Evolutionary conservation across 208 protist genomes (phyloP), one percentile per base, ranked within the genome.

Genomic region (Hexamita inflata): DNA sequence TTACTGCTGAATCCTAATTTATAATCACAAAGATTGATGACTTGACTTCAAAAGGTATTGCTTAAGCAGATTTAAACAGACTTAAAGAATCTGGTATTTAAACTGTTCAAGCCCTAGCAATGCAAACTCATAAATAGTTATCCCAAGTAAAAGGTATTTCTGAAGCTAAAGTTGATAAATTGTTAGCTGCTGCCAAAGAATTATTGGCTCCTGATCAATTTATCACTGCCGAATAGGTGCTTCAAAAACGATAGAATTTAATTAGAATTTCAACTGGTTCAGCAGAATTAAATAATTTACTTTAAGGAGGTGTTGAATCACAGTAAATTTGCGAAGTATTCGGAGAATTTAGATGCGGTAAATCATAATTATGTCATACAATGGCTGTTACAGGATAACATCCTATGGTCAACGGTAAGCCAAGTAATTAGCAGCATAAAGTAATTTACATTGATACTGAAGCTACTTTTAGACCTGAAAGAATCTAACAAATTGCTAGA

Each of bases 131-230:
- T 15, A 91, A 90, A 62, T 74, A 83, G 0, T 75, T 91, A 26
- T 41, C 40, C 24, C 34, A n/a, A 28, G 91, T 98, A 40, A 96
- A 96, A 70, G 94, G 94, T n/a, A 81, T 98, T 4, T 95, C 92
- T 19, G 94, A 98, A 59, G 89, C 90, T 19, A 98, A 98, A 80
- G 88, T 94, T 30, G 92, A 97, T 59, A 97, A 97, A 81, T 92
- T 96, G 62, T 86, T 96, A 49, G 92, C 96, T 57, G 91, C 91
- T 0, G 89, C 91, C 7, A 80, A 82, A 26, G 34, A 66, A 94
- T 93, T 75, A 75, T 96, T 28, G 30, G 73, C 41, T 45, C 0
- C 38, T 2, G 24, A 32, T 53, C 75, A 9, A 28, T 30, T 68
- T 78, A n/a, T 92, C 59, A 93, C 89, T 24, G 92, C 88, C 2